Base-by-base conservation (phyloP, 1,284 basidiomycete species). In the Microbotryum silenes-acaulis region DNA sequence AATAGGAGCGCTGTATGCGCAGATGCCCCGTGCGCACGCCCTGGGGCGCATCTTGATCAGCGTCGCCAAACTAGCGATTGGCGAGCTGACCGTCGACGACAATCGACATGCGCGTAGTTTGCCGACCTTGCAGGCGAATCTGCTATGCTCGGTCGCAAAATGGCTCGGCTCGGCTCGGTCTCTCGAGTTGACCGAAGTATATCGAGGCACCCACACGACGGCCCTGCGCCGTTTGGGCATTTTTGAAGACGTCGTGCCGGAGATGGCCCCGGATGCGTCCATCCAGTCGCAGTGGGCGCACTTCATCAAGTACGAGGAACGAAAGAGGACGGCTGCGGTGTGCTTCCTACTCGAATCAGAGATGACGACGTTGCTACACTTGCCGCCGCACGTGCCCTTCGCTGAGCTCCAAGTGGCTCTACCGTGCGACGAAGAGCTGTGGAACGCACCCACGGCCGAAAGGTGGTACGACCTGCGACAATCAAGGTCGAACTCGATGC, bases 331-430 rank as follows among this genome's bases (percentile, higher is more conserved):
- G 4, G 60, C 46, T 3, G 54, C 57, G 56, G 52, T 48, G 6
- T 58, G 56, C 56, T 62, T 57, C 29, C 23, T 54, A 6, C 56
- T 62, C 51, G 60, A 62, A 18, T 47, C 33, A 25, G 60, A 62
- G 27, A 45, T 57, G 6, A 33, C 51, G 25, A 54, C 51, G 6
- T 47, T 62, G 8, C 47, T 62, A 25, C 60, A 57, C 18, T 42
- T 47, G 4, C 51, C 60, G 18, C 56, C 60, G 1, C 18, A 23
- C 12, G 18, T 62, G 8, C 21, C 14, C 12, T 8, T 31, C n/a
- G 33, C 20, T 33, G 56, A 58, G 25, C 10, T 62, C 18, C 54
- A 57, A 44, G 54, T 51, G 16, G 20, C 33, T 10, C 27, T 62
- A 16, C 60, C 60, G 2, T 57, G 51, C 9, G 33, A 51, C 4